phyloP scores from a whole-genome alignment of 352 stramenopile species.

The Pythium dissotocum region DNA sequence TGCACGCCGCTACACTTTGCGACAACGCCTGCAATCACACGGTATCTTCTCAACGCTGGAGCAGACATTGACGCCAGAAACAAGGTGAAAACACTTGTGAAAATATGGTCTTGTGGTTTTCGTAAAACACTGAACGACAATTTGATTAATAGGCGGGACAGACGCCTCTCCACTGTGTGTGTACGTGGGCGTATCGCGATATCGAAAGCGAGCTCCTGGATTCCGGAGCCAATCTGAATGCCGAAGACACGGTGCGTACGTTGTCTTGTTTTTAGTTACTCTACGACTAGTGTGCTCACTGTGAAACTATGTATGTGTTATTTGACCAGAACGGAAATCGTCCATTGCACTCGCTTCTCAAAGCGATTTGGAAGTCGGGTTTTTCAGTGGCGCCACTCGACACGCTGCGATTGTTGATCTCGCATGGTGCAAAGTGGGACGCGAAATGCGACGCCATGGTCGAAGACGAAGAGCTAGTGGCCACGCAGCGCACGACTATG shows the following conservation, averaged over 20 bases:
- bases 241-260: neutral
- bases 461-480: neutral
- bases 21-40: neutral
- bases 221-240: neutral
- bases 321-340: neutral
- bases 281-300: too few species aligned
- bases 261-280: neutral
- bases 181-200: neutral
- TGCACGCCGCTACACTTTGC: neutral
- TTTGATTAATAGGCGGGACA: neutral
- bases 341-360: neutral
- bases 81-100: neutral
- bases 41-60: neutral
- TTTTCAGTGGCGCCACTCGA: neutral
- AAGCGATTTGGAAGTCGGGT: neutral
- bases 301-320: neutral
- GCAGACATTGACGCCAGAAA: neutral
- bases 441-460: conserved; percentile 15
- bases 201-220: neutral
- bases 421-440: conserved; percentile 9
- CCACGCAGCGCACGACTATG: neutral
- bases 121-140: neutral
- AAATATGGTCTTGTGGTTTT: neutral
- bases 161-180: neutral
- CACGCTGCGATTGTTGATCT: conserved; percentile 10